Conservation (phyloP, 1,139 yeast genomes). For the Geotrichum bryndzae region DNA sequence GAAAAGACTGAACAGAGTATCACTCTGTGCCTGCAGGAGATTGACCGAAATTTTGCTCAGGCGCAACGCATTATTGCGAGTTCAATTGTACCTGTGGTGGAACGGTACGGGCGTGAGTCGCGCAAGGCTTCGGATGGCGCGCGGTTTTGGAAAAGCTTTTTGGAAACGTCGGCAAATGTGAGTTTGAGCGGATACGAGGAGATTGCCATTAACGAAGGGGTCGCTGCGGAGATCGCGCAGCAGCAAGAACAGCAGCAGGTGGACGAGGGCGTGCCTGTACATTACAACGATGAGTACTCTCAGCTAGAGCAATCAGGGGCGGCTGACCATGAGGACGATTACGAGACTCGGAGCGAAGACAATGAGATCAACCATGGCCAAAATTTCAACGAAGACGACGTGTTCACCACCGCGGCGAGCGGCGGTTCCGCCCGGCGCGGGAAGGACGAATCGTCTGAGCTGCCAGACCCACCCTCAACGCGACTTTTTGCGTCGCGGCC, state of each 20-base stretch:
- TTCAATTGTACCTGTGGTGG: slow-evolving; percentile 55
- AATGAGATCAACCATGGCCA: not conserved
- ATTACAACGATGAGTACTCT: slow-evolving; percentile 15
- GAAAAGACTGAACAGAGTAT: slow-evolving; percentile 78
- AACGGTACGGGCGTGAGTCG: slow-evolving; percentile 51
- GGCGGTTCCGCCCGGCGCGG: not conserved
- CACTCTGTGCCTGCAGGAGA: slow-evolving; percentile 69
- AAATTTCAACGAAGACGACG: not conserved
- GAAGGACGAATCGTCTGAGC: not conserved
- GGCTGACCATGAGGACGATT: not conserved
- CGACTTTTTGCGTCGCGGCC: not conserved
- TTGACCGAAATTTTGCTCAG: slow-evolving; percentile 62
- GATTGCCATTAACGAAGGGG: slow-evolving; percentile 25
- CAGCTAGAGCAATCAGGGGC: not conserved
- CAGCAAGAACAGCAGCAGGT: slow-evolving; percentile 1
- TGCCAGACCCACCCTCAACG: slow-evolving; percentile 7
- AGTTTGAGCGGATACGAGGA: slow-evolving; percentile 56
- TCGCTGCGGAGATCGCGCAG: slow-evolving; percentile 10
- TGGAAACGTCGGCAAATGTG: slow-evolving; percentile 71
- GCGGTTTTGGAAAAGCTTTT: slow-evolving; percentile 67
- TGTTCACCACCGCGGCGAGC: not conserved
- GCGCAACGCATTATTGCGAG: slow-evolving; percentile 61
- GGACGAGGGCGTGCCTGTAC: not conserved
- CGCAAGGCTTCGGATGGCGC: slow-evolving; percentile 51
- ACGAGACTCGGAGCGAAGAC: not conserved